phyloP scores from a whole-genome alignment of 176 grass and related monocot genomes.

The Paspalum notatum region DNA sequence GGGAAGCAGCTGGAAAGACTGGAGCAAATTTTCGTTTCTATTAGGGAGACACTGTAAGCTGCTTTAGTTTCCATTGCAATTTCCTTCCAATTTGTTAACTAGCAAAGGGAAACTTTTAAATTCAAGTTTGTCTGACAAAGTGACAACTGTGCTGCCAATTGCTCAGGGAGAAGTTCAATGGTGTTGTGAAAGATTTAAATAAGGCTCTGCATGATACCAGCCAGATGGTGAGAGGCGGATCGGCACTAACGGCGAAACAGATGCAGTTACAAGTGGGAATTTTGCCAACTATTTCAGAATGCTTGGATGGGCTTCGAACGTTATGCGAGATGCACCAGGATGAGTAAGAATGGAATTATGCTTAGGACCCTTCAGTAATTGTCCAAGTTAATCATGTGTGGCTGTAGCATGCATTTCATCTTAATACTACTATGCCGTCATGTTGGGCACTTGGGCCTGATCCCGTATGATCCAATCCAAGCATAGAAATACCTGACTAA shows the following conservation, averaged over 20 bases:
- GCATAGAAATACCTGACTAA: background rate
- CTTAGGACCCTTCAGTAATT: background rate
- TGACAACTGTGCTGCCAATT: constrained; percentile 18
- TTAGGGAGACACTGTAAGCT: constrained; percentile 63
- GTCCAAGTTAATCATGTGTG: background rate
- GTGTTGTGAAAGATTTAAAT: constrained; percentile 55
- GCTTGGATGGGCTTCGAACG: constrained; percentile 64
- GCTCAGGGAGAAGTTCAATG: constrained; percentile 69
- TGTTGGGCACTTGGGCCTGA: background rate
- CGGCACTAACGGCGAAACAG: constrained; percentile 50
- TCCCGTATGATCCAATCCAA: constrained; percentile 4
- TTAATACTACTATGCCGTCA: background rate
- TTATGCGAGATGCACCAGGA: constrained; percentile 68
- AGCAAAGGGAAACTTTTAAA: background rate
- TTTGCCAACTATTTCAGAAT: constrained; percentile 68
- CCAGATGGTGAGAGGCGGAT: constrained; percentile 73
- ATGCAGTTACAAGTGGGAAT: constrained; percentile 74
- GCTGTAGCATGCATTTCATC: background rate
- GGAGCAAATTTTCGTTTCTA: constrained; percentile 58
- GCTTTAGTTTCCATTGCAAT: constrained; percentile 4
- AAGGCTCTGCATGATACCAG: constrained; percentile 63
- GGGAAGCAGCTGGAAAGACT: constrained; percentile 73
- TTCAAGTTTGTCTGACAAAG: constrained; percentile 5
- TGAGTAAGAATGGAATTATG: constrained; percentile 60
- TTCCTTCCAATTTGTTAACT: background rate